phyloP scores from a whole-genome alignment of 805 yeast genomes.

The Schizosaccharomyces osmophilus region DNA sequence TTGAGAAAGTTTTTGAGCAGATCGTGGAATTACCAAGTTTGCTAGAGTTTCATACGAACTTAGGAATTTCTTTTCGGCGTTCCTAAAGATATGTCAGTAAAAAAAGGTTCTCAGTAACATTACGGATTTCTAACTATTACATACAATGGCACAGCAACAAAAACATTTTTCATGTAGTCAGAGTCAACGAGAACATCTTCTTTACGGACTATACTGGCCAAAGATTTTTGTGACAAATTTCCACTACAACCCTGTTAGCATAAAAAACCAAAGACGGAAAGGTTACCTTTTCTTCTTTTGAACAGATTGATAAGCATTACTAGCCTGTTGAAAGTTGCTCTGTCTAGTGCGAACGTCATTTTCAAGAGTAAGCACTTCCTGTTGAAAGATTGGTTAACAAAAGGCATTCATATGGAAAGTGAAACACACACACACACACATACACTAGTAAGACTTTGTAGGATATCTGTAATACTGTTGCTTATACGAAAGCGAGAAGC shows the following conservation, averaged over 20 bases:
- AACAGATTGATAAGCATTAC: constrained; percentile 60
- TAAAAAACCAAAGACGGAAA: background rate
- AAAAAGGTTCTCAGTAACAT: background rate
- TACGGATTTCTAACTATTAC: constrained; percentile 5
- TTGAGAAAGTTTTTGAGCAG: constrained; percentile 41
- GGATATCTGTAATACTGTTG: constrained; percentile 54
- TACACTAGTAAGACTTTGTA: constrained; percentile 32
- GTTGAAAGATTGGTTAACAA: background rate
- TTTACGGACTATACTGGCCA: constrained; percentile 68
- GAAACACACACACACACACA: no score
- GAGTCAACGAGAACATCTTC: constrained; percentile 65
- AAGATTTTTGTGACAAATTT: constrained; percentile 68
- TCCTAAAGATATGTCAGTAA: background rate
- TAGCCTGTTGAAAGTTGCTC: constrained; percentile 55
- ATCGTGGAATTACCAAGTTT: constrained; percentile 74
- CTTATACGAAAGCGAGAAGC: constrained; percentile 65
- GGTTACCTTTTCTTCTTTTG: constrained; percentile 54
- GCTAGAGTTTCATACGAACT: constrained; percentile 50
- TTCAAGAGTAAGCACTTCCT: constrained; percentile 62
- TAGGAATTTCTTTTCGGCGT: constrained; percentile 32
- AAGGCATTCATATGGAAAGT: no score
- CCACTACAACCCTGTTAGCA: constrained; percentile 22
- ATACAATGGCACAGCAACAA: constrained; percentile 63
- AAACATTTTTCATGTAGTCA: constrained; percentile 64
- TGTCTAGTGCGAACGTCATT: constrained; percentile 59